Evolutionary conservation across 2,329 filamentous ascomycete genomes (phyloP), one percentile per base, ranked within the genome.

Genomic region (Sporothrix curviconia): DNA sequence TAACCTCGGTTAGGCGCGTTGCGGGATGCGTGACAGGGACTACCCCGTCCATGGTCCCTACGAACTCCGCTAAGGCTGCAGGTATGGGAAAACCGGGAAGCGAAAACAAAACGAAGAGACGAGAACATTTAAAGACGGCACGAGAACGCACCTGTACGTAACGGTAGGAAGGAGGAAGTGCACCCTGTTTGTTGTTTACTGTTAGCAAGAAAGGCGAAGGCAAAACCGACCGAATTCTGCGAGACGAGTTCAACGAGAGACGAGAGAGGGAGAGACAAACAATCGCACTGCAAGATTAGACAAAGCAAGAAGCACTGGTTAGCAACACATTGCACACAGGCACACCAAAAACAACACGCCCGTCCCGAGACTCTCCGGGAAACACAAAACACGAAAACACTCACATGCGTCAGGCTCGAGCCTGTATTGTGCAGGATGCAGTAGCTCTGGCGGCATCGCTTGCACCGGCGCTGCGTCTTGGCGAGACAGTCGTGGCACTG

Each of bases 341-440:
- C 22, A 47, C 22, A 5, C 11, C n/a, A 14, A 7, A 19, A 17
- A 14, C 12, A 25, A 46, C 25, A 46, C 17, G 14, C 25, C 25
- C 17, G 17, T 8, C 5, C 28, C 12, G 46, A 36, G 44, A 24
- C 6, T n/a, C n/a, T n/a, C 24, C 12, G 24, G 17, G 25, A 12
- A 15, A 12, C 12, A 4, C 19, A 30, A 46, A 7, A 7, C 14
- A 32, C 17, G 7, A 12, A 12, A 30, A n/a, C 12, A 73, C 77
- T 74, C 67, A 81, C 79, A 64, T 76, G 70, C 36, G 78, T 84
- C n/a, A 78, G 72, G 12, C 86, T 89, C 40, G 87, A 92, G 15
- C 89, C 89, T 63, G 91, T 88, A 64, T 95, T 91, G 68, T 95
- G 90, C 57, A 86, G 79, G 60, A 87, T 79, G 70, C 92, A 96